phyloP scores from a whole-genome alignment of 2,329 filamentous ascomycete species.

The Phaeosphaeriaceae sp. region DNA sequence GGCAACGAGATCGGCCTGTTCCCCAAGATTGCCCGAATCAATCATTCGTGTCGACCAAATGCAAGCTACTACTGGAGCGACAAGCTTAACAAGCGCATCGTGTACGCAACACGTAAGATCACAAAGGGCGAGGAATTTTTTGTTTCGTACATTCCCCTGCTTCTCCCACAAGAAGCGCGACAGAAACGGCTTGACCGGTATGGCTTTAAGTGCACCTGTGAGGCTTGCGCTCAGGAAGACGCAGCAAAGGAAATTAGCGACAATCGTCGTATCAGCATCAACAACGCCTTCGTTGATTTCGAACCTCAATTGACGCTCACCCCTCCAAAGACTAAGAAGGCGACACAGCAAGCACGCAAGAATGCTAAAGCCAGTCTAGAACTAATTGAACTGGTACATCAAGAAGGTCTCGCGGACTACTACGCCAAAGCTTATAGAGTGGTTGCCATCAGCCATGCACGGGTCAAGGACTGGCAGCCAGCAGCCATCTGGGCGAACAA shows the following conservation, averaged over 20 bases:
- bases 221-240: conserved; percentile 41
- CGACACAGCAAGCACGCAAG: conserved; percentile 28
- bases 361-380: conserved; percentile 36
- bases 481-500: conserved; percentile 42
- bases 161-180: conserved; percentile 37
- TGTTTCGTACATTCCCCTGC: conserved; percentile 48
- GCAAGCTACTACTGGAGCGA: conserved; percentile 48
- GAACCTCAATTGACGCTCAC: conserved; percentile 33
- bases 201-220: conserved; percentile 47
- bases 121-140: conserved; percentile 50
- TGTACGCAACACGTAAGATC: conserved; percentile 47
- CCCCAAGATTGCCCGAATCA: conserved; percentile 45
- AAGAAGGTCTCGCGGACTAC: conserved; percentile 44
- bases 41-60: conserved; percentile 46
- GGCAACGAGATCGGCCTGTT: conserved; percentile 40
- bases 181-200: conserved; percentile 42
- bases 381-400: conserved; percentile 39
- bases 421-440: conserved; percentile 42
- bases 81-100: conserved; percentile 34
- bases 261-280: conserved; percentile 33
- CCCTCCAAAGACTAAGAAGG: conserved; percentile 26
- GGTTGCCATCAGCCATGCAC: conserved; percentile 39
- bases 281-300: conserved; percentile 33
- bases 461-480: conserved; percentile 36
- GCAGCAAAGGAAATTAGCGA: conserved; percentile 31